These are phyloP conservation scores for Penicillium sp. DNA, from an alignment of 2,329 filamentous ascomycete species.

Conservation along the genomic window DNA sequence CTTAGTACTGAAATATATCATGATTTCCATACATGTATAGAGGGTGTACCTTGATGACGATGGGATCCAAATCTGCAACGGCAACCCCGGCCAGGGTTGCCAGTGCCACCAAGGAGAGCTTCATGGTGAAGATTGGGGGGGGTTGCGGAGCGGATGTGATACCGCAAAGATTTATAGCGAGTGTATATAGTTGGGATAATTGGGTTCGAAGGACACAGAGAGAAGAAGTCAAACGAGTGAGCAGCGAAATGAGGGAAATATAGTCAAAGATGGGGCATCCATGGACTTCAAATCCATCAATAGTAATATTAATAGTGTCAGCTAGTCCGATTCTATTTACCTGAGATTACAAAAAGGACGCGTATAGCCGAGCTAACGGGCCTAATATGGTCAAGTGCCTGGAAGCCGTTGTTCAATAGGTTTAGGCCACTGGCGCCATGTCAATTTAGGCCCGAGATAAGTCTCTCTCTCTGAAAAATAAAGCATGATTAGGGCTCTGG, in stretches of 20 bases:
- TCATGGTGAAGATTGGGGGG: conserved; percentile 43
- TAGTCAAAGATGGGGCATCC: not conserved
- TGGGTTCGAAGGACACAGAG: not conserved
- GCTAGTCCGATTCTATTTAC: conserved; percentile 12
- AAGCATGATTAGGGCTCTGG: conserved; percentile 17
- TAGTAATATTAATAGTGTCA: conserved; percentile 15
- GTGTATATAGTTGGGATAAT: conserved; percentile 5
- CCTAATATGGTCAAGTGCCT: conserved; percentile 5
- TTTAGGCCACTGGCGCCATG: conserved; percentile 8
- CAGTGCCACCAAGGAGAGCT: conserved; percentile 48
- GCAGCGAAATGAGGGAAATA: not conserved
- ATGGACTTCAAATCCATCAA: conserved; percentile 12
- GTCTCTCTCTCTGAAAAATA: not conserved
- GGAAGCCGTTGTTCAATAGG: not conserved
- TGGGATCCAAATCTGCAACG: conserved; percentile 54
- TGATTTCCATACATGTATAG: not conserved
- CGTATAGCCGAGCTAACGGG: conserved; percentile 16
- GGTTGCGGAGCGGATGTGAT: conserved; percentile 1
- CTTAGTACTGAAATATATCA: not conserved
- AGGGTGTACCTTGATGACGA: conserved; percentile 60
- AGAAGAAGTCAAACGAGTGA: conserved; percentile 13
- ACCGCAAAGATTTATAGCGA: not conserved
- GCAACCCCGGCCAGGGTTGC: conserved; percentile 47
- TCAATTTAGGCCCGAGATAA: conserved; percentile 15
- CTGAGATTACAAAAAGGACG: conserved; percentile 15